Evolutionary conservation across 108 stramenopile genomes (phyloP).

Genomic region (Halocafeteria seosinensis): DNA sequence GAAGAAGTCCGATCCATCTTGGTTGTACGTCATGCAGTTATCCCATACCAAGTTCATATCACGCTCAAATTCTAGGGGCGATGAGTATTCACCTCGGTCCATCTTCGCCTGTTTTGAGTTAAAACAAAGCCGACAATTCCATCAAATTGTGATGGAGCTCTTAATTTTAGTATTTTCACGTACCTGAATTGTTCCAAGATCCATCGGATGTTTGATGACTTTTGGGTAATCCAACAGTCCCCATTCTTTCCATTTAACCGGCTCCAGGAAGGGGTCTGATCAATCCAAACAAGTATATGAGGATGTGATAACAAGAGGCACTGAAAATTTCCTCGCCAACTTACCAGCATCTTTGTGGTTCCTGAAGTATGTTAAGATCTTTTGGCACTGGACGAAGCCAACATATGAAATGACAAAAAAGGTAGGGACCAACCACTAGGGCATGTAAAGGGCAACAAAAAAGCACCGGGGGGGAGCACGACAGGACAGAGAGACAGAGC

Average conservation of each 20-base stretch:
- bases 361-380: not conserved
- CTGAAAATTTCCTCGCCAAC: not conserved
- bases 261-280: conserved; percentile 15
- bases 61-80: not conserved
- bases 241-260: conserved; percentile 23
- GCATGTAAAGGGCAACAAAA: too few relatives aligned
- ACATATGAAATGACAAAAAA: not conserved
- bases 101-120: not conserved
- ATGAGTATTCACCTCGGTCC: not conserved
- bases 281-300: not conserved
- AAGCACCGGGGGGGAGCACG: too few relatives aligned
- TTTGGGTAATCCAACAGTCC: conserved; percentile 22
- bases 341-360: not conserved
- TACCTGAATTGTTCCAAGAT: conserved; percentile 23
- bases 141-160: not conserved
- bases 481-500: too few relatives aligned
- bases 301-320: not conserved
- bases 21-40: conserved; percentile 14
- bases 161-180: not conserved
- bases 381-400: not conserved
- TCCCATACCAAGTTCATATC: conserved; percentile 2
- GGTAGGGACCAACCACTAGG: too few relatives aligned
- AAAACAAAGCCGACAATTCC: not conserved
- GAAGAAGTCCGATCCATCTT: conserved; percentile 6
- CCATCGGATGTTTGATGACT: conserved; percentile 31